A percentile compares a stretch with the other conserved stretches of the same genome.
Conservation (phyloP, 768 basidiomycete species). For the Lepiota subincarnata region DNA sequence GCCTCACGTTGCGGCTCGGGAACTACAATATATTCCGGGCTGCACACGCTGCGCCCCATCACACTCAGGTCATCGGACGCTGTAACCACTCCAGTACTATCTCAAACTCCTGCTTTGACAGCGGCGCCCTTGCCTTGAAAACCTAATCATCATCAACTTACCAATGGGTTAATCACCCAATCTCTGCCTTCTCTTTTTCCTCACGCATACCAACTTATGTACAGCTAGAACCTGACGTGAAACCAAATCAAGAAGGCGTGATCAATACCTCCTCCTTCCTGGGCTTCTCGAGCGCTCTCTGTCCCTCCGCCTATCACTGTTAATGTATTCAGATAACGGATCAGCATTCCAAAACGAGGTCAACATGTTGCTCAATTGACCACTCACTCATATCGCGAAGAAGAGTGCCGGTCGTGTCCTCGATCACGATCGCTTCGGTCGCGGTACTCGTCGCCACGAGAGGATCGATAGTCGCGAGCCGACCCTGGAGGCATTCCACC, state of each 20-base stretch:
- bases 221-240: constrained; percentile 8
- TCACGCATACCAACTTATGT: constrained; percentile 8
- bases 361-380: constrained; percentile 16
- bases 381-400: constrained; percentile 72
- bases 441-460: constrained; percentile 27
- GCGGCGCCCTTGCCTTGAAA: constrained; percentile 6
- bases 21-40: background rate
- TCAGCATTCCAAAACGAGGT: constrained; percentile 25
- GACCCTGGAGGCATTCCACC: constrained; percentile 39
- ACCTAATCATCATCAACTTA: constrained; percentile 11
- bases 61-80: background rate
- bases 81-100: constrained; percentile 3
- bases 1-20: background rate
- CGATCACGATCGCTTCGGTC: constrained; percentile 60
- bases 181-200: background rate
- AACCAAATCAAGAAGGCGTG: constrained; percentile 12
- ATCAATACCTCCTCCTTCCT: constrained; percentile 56
- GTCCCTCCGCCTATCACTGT: constrained; percentile 68
- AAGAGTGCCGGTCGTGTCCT: constrained; percentile 64
- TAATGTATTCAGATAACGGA: constrained; percentile 21
- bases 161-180: constrained; percentile 9
- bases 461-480: constrained; percentile 47
- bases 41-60: too few species aligned
- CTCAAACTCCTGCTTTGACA: constrained; percentile 10
- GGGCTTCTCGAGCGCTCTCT: constrained; percentile 74